Evolutionary conservation across 2,329 filamentous ascomycete genomes (phyloP), one percentile per base, ranked within the genome.

Genomic region (Venturia asperata): DNA sequence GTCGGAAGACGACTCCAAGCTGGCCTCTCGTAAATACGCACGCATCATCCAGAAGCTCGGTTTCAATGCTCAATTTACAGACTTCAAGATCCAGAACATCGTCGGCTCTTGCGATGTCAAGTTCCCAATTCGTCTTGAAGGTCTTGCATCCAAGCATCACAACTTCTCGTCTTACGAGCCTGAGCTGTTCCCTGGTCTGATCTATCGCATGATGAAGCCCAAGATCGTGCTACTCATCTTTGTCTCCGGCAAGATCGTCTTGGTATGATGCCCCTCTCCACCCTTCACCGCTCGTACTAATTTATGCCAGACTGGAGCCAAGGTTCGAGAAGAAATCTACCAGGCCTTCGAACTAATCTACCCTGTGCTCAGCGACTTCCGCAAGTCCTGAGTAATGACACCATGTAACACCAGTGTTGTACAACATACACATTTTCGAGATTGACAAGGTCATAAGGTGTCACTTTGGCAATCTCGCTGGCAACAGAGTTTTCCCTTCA

Each of bases 71-170:
- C 97, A 97, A 85, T 97, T 99, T 79, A 97, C 92, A 70, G 94
- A 99, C 78, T 99, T 99, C 82, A 99, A 97, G 85, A 99, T 99
- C 74, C 92, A 97, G 82, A 99, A 99, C 79, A 97, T 99, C 69
- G 94, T 99, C 70, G 94, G 94, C 69, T 96, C 92, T 67, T 97
- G 93, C 78, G 94, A 99, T 76, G 97, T 99, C 84, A 97, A 97
- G 83, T 99, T 99, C 81, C 94, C 94, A 64, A 97, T 99, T 72
- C 91, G 94, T 70, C 84, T 99, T 66, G 94, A 97, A 77, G 94
- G 94, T 79, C 82, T 99, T 75, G 94, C 94, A 19, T 94, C 89
- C 71, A 91, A 92, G 79, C 94, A 99, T 84, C 93, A 97, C 83
- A 96, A 96, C 81, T 99, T 97, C 86, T 95, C 91, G 79, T 97